Evolutionary conservation across 2,329 filamentous ascomycete genomes (phyloP).

Genomic region (Fusarium udum): DNA sequence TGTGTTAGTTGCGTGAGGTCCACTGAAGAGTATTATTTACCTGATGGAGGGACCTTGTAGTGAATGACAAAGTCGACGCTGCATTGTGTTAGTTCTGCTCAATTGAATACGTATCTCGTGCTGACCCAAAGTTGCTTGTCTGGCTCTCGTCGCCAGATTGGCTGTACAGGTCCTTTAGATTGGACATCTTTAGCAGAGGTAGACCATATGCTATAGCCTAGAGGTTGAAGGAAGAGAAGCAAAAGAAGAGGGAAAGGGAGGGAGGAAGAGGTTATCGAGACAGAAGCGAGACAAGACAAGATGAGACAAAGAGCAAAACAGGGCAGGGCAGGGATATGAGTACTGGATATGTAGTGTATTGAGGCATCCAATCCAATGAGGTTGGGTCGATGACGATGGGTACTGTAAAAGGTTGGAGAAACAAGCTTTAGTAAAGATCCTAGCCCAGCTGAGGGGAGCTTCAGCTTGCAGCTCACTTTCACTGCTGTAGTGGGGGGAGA

Average conservation of each 20-base stretch:
- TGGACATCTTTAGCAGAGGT: conserved; percentile 45
- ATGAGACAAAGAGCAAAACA: conserved; percentile 19
- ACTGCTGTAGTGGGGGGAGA: conserved; percentile 6
- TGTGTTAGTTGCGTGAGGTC: conserved; percentile 2
- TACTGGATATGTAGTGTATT: conserved; percentile 5
- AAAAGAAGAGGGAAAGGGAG: not conserved
- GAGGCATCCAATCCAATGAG: conserved; percentile 23
- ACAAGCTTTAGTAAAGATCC: conserved; percentile 37
- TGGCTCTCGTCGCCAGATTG: conserved; percentile 41
- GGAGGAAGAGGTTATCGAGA: not conserved
- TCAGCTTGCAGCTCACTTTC: conserved; percentile 12
- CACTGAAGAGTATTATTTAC: conserved; percentile 53
- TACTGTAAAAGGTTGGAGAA: conserved; percentile 29
- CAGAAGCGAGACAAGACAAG: conserved; percentile 1
- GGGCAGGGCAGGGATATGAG: conserved; percentile 10
- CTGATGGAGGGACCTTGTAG: conserved; percentile 75
- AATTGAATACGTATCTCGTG: not conserved
- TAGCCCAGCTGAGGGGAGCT: conserved; percentile 18
- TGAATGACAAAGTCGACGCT: conserved; percentile 90
- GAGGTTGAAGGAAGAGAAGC: not conserved
- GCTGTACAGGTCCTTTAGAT: conserved; percentile 46
- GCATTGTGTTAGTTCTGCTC: conserved; percentile 26
- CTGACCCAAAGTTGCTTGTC: conserved; percentile 55
- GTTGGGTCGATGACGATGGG: conserved; percentile 34
- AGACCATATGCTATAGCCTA: conserved; percentile 9